Evolutionary conservation across 192 early-diverging fungal genomes (phyloP).

Genomic region (Entomortierella lignicola): DNA sequence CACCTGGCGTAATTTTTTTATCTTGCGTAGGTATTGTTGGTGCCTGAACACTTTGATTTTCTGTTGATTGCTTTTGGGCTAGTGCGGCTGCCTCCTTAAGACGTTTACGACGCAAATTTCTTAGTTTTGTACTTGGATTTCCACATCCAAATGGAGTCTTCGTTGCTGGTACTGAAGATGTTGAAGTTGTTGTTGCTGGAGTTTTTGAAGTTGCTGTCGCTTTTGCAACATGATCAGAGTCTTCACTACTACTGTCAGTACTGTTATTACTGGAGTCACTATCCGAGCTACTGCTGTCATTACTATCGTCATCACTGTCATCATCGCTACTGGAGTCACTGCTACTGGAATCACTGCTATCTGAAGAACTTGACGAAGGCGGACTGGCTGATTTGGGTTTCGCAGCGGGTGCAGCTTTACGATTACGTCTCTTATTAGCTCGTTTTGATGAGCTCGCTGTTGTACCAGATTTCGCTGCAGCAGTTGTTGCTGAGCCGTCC

Average conservation of each 20-base stretch:
- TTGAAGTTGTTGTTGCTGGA: not conserved
- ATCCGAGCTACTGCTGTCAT: constrained; percentile 1
- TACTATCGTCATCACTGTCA: constrained; percentile 5
- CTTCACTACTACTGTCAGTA: not conserved
- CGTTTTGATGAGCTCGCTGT: not conserved
- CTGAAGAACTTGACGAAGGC: constrained; percentile 7
- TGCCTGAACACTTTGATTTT: not conserved
- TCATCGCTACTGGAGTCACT: not conserved
- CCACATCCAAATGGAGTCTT: constrained; percentile 7
- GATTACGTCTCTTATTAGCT: not conserved
- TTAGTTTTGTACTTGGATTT: not conserved
- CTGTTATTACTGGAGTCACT: not conserved
- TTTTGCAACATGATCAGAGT: too few species aligned
- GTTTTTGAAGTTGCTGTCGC: not conserved
- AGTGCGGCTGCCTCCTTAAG: not conserved
- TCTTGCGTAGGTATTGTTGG: not conserved
- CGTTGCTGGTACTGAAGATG: not conserved
- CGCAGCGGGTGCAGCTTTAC: not conserved
- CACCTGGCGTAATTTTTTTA: not conserved
- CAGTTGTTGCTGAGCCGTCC: too few species aligned
- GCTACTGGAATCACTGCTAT: constrained; percentile 6
- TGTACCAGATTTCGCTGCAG: too few species aligned
- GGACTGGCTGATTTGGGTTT: not conserved
- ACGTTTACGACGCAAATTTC: constrained; percentile 19
- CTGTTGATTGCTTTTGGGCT: not conserved